These are phyloP conservation scores for Russula olivacea DNA, from an alignment of 768 basidiomycete genomes.

Conservation along the genomic window DNA sequence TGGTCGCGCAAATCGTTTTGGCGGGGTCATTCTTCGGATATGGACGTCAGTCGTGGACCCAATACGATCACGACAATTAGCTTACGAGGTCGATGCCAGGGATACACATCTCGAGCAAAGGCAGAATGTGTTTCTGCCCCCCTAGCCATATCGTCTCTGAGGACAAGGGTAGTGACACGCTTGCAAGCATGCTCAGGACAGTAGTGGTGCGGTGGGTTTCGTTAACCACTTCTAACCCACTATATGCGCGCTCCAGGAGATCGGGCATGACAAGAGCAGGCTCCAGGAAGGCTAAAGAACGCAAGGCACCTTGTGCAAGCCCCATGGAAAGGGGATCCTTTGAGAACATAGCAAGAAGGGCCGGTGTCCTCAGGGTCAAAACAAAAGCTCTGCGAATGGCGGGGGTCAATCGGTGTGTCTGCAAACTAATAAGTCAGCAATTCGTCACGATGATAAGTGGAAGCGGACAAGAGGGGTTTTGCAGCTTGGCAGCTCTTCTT, in stretches of 20 bases:
- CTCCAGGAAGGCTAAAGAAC: slow-evolving; percentile 71
- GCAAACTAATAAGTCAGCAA: background rate
- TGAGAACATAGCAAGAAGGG: slow-evolving; percentile 85
- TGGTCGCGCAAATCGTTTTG: slow-evolving; percentile 74
- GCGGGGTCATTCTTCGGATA: slow-evolving; percentile 62
- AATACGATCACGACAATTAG: slow-evolving; percentile 6
- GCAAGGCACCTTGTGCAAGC: slow-evolving; percentile 76
- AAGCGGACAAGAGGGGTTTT: slow-evolving; percentile 64
- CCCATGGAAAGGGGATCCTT: slow-evolving; percentile 76
- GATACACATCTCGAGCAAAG: slow-evolving; percentile 80
- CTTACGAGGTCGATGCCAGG: slow-evolving; percentile 87
- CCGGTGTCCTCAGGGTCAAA: slow-evolving; percentile 72
- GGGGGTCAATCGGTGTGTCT: slow-evolving; percentile 75
- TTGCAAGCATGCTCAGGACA: slow-evolving; percentile 77
- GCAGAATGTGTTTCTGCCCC: slow-evolving; percentile 84
- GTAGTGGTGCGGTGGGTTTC: slow-evolving; percentile 95
- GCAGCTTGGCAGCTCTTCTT: slow-evolving; percentile 72
- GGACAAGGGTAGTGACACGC: slow-evolving; percentile 68
- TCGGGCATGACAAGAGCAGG: slow-evolving; percentile 86
- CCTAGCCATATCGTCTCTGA: slow-evolving; percentile 74
- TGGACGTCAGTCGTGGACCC: background rate
- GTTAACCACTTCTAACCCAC: slow-evolving; percentile 87
- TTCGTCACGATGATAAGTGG: slow-evolving; percentile 4
- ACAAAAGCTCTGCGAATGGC: slow-evolving; percentile 81
- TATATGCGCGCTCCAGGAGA: slow-evolving; percentile 83